A percentile compares a stretch with the other conserved stretches of the same genome.
Conservation (phyloP, 192 early-diverging fungal species). For the Mortierella hygrophila region DNA sequence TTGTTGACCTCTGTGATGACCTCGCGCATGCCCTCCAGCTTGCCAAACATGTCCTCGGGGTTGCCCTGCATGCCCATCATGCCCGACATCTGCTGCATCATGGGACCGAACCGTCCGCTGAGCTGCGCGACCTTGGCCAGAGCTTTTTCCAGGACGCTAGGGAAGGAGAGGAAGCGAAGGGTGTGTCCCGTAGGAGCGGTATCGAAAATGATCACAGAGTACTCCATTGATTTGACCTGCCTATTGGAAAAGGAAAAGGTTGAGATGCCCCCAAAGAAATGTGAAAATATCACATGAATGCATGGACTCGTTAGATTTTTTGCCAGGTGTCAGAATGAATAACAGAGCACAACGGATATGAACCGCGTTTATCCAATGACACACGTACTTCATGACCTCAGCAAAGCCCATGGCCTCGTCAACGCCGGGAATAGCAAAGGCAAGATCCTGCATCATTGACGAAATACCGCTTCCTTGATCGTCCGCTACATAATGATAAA, state of each 20-base stretch:
- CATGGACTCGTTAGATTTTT: not conserved
- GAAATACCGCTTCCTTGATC: conserved; percentile 81
- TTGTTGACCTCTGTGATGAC: conserved; percentile 98
- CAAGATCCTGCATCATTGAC: conserved; percentile 95
- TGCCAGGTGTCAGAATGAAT: not conserved
- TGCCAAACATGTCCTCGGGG: conserved; percentile 95
- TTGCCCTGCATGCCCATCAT: conserved; percentile 90
- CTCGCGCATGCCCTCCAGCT: conserved; percentile 96
- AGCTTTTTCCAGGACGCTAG: conserved; percentile 97
- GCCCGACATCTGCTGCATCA: conserved; percentile 96
- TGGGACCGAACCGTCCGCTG: conserved; percentile 93
- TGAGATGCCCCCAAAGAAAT: not conserved
- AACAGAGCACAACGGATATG: not conserved
- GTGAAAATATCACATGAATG: not conserved
- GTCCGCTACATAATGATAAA: conserved; percentile 60
- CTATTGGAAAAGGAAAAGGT: conserved; percentile 45
- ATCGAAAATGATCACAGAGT: conserved; percentile 98
- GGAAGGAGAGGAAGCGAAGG: conserved; percentile 98
- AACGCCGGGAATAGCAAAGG: conserved; percentile 99
- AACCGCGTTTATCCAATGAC: not conserved
- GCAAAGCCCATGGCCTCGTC: conserved; percentile 99
- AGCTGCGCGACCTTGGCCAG: conserved; percentile 95
- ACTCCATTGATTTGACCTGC: conserved; percentile 99
- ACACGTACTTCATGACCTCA: conserved; percentile 98
- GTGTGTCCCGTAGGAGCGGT: conserved; percentile 99